Conservation (phyloP, 2,329 filamentous ascomycete genomes). For the Phyllosticta citribraziliensis region DNA sequence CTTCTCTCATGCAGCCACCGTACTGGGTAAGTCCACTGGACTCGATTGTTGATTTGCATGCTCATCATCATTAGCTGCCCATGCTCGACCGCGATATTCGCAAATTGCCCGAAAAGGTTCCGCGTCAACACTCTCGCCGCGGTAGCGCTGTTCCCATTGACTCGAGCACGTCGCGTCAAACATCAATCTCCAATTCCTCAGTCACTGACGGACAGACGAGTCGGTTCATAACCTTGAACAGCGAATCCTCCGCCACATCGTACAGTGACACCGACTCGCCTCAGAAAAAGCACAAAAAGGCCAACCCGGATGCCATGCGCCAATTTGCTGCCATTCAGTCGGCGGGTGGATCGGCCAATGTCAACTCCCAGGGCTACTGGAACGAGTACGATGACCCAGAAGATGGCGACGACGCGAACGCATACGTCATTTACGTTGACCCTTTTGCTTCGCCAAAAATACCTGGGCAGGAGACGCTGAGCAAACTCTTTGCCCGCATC, state of each 20-base stretch:
- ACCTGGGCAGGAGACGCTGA: slow-evolving; percentile 53
- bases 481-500: slow-evolving; percentile 36
- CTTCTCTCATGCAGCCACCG: slow-evolving; percentile 35
- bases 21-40: slow-evolving; percentile 33
- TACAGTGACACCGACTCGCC: slow-evolving; percentile 17
- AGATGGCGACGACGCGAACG: slow-evolving; percentile 47
- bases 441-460: slow-evolving; percentile 53
- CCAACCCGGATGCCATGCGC: slow-evolving; percentile 1
- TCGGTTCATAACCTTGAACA: slow-evolving; percentile 18
- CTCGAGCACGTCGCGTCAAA: slow-evolving; percentile 21
- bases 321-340: background rate
- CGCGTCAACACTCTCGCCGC: slow-evolving; percentile 18
- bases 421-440: slow-evolving; percentile 66
- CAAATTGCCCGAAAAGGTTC: slow-evolving; percentile 37
- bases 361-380: slow-evolving; percentile 52
- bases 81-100: slow-evolving; percentile 42
- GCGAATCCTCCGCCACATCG: slow-evolving; percentile 27
- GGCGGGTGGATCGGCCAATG: slow-evolving; percentile 11
- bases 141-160: slow-evolving; percentile 14
- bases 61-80: slow-evolving; percentile 20
- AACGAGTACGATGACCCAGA: slow-evolving; percentile 81
- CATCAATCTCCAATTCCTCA: slow-evolving; percentile 30
- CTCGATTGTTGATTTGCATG: slow-evolving; percentile 3
- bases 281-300: background rate
- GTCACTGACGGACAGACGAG: slow-evolving; percentile 26